These are phyloP conservation scores for Bacidia gigantensis DNA, from an alignment of 495 filamentous ascomycete species.

Conservation along the genomic window DNA sequence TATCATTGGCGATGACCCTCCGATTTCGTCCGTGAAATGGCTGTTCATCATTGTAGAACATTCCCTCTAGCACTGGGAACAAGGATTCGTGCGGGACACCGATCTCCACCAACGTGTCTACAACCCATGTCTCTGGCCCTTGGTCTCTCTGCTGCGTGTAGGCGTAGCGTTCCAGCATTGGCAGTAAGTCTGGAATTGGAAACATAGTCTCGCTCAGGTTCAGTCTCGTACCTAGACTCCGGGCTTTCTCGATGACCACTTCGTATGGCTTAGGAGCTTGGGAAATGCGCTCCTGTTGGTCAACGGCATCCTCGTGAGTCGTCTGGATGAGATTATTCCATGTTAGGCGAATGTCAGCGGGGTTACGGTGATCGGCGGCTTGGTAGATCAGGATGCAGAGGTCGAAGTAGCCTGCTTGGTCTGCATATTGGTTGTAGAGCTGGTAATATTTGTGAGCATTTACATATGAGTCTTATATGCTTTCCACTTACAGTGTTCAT, in stretches of 20 bases:
- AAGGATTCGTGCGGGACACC: constrained; percentile 62
- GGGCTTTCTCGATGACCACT: constrained; percentile 56
- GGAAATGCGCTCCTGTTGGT: constrained; percentile 32
- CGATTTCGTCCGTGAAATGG: constrained; percentile 62
- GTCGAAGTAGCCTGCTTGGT: constrained; percentile 80
- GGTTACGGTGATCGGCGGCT: constrained; percentile 73
- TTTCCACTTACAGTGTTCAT: constrained; percentile 53
- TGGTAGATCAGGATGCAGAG: constrained; percentile 85
- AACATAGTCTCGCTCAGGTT: constrained; percentile 69
- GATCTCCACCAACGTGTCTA: constrained; percentile 66
- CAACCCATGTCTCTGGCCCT: constrained; percentile 62
- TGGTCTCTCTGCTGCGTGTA: constrained; percentile 54
- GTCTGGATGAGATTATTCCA: constrained; percentile 72
- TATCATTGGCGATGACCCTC: constrained; percentile 44
- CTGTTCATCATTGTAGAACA: constrained; percentile 71
- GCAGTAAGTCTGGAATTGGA: constrained; percentile 48
- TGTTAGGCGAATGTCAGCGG: constrained; percentile 62
- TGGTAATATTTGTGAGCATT: constrained; percentile 23
- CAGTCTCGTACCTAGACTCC: constrained; percentile 63
- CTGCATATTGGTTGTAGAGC: constrained; percentile 84
- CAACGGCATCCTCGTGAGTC: constrained; percentile 48
- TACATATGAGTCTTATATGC: too few species aligned
- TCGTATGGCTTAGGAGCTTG: constrained; percentile 48
- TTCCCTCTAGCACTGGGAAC: constrained; percentile 60
- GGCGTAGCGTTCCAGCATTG: constrained; percentile 65